Evolutionary conservation across 805 yeast species (phyloP).

Genomic region (Jamesozyma lodderae): DNA sequence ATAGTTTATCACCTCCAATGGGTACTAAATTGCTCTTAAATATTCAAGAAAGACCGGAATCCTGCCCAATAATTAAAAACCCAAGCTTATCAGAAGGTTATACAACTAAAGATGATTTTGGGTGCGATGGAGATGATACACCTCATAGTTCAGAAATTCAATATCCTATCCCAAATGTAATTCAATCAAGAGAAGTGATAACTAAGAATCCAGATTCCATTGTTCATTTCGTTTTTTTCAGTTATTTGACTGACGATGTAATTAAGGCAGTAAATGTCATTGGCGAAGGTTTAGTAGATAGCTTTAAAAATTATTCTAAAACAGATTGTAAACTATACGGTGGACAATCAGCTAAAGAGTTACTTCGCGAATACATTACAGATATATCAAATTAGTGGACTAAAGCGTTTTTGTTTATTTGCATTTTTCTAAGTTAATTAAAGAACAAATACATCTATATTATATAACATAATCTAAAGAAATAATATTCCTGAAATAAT

Average conservation of each 20-base stretch:
- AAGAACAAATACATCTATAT: not conserved
- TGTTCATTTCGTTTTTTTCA: slow-evolving; percentile 71
- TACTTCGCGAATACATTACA: slow-evolving; percentile 33
- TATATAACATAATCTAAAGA: not conserved
- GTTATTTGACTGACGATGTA: slow-evolving; percentile 43
- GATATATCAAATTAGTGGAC: not conserved
- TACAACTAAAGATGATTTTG: slow-evolving; percentile 76
- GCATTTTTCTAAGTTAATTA: too few relatives aligned
- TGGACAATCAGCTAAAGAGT: slow-evolving; percentile 36
- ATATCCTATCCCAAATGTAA: slow-evolving; percentile 70
- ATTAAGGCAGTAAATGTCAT: slow-evolving; percentile 35
- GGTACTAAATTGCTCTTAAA: not conserved
- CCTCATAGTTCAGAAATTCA: slow-evolving; percentile 49
- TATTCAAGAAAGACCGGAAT: not conserved
- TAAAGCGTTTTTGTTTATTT: too few relatives aligned
- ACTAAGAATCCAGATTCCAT: slow-evolving; percentile 16
- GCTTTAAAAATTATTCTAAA: slow-evolving; percentile 23
- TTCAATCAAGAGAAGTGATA: slow-evolving; percentile 36
- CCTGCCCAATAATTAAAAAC: slow-evolving; percentile 20
- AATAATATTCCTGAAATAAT: not conserved
- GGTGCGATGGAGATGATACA: slow-evolving; percentile 81
- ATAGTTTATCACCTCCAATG: slow-evolving; percentile 13
- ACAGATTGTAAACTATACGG: slow-evolving; percentile 34
- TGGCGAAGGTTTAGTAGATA: not conserved
- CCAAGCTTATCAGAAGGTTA: slow-evolving; percentile 52